Conservation (phyloP, 768 basidiomycete species). For the Amanita exitialis region DNA sequence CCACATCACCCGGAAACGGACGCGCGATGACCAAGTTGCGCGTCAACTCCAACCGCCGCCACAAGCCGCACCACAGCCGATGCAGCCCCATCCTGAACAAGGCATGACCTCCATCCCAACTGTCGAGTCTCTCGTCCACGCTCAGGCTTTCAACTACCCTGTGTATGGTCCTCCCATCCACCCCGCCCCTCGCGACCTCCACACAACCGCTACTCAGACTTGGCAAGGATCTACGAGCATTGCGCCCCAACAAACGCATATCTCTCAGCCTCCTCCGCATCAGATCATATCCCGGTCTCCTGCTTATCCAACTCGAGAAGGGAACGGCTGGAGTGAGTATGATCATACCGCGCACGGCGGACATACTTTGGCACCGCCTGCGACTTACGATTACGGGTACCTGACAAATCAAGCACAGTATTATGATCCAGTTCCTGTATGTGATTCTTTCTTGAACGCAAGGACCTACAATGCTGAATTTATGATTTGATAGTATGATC, state of each 20-base stretch:
- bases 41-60: conserved; percentile 5
- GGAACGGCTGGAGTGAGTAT: conserved; percentile 47
- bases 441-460: not conserved
- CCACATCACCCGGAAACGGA: conserved; percentile 2
- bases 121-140: conserved; percentile 21
- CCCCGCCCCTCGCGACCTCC: conserved; percentile 32
- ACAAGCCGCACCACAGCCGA: conserved; percentile 7
- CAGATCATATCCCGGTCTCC: conserved; percentile 39
- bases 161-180: conserved; percentile 23
- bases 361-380: conserved; percentile 36
- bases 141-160: conserved; percentile 28
- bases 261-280: conserved; percentile 34
- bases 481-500: conserved; percentile 35
- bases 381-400: conserved; percentile 51
- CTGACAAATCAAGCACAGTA: conserved; percentile 44
- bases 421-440: conserved; percentile 5
- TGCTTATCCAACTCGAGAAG: conserved; percentile 33
- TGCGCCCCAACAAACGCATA: conserved; percentile 56
- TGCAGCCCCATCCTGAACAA: conserved; percentile 10
- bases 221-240: conserved; percentile 58
- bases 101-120: conserved; percentile 12
- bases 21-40: conserved; percentile 4
- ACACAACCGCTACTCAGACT: conserved; percentile 43
- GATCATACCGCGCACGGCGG: conserved; percentile 26
- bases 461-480: not conserved